Base-by-base conservation (phyloP, 2,329 filamentous ascomycete genomes). In the Cladosporium sp. region DNA sequence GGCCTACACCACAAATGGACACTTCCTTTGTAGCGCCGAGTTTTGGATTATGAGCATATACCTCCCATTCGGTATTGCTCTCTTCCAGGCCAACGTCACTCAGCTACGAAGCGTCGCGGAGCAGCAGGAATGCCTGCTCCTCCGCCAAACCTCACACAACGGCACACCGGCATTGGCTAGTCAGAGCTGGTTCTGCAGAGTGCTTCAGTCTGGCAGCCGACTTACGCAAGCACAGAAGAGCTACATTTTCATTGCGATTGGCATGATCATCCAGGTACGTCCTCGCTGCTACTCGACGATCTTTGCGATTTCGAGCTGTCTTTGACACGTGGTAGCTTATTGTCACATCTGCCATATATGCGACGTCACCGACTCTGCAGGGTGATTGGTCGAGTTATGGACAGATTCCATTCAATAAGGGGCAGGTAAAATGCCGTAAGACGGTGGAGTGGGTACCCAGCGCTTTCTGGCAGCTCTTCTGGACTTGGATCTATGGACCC, bases 41-140 rank as follows among this genome's bases (percentile, higher is more conserved):
- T 86, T 76, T 64, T 86, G 82, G 81, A 75, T 84, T 66, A 86
- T 86, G 83, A 77, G 79, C 56, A 72, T 82, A 52, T 83, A 81
- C 64, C 70, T 86, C 3, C 83, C 83, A 9, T 77, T 82, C 44
- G 83, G 83, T 19, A 81, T 86, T 51, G 82, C 81, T 7, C 68
- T 86, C 4, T 85, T 85, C 62, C 82, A 86, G 61, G 82, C 80
- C 18, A 78, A 79, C 55, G 84, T 84, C 63, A 77, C 73, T 60
- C 79, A 80, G 52, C 80, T 85, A 49, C 73, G 83, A 14, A 61
- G 58, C 38, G 54, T 59, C 33, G 56, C 54, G 35, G 53, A 62
- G 16, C 61, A 58, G 42, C 59, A 62, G 45, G 48, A 55, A 28
- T 52, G 53, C 16, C 31, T 63, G 14, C 48, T 60, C 6, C 44